Evolutionary conservation across 2,329 filamentous ascomycete species (phyloP).

Genomic region (Elsinoe fawcettii): DNA sequence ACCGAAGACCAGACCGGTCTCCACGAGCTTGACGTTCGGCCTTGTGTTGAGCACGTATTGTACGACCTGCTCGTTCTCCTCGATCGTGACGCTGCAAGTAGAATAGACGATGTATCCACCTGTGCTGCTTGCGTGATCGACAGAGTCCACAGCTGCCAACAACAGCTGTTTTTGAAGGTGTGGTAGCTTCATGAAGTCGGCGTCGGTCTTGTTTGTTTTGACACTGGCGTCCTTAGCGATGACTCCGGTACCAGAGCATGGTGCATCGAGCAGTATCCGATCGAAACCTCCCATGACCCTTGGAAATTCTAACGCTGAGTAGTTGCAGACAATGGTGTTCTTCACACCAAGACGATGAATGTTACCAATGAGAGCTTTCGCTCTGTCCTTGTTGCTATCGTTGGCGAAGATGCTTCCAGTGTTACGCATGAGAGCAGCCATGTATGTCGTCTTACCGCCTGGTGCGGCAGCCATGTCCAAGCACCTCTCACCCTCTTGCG

Average conservation of each 20-base stretch:
- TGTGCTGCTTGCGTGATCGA: conserved; percentile 83
- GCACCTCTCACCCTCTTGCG: conserved; percentile 83
- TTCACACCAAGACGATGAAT: conserved; percentile 88
- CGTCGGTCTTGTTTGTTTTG: conserved; percentile 96
- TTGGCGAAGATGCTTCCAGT: conserved; percentile 94
- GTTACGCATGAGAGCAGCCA: conserved; percentile 96
- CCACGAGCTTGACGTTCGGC: conserved; percentile 87
- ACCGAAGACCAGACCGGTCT: conserved; percentile 83
- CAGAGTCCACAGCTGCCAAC: conserved; percentile 86
- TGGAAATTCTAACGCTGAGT: conserved; percentile 90
- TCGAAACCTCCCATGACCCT: conserved; percentile 94
- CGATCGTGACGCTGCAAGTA: conserved; percentile 87
- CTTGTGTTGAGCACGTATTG: conserved; percentile 87
- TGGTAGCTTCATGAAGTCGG: conserved; percentile 86
- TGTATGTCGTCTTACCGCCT: conserved; percentile 92
- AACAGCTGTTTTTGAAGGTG: conserved; percentile 93
- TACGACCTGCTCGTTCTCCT: conserved; percentile 90
- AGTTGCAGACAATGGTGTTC: conserved; percentile 92
- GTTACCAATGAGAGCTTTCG: conserved; percentile 96
- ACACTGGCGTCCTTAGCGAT: conserved; percentile 95
- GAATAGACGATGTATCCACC: conserved; percentile 96
- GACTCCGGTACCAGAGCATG: conserved; percentile 93
- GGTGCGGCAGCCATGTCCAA: conserved; percentile 94
- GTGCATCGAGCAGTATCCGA: conserved; percentile 85
- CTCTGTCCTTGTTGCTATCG: conserved; percentile 85